phyloP scores from a whole-genome alignment of 495 filamentous ascomycete species.

The Penicillium waksmanii region DNA sequence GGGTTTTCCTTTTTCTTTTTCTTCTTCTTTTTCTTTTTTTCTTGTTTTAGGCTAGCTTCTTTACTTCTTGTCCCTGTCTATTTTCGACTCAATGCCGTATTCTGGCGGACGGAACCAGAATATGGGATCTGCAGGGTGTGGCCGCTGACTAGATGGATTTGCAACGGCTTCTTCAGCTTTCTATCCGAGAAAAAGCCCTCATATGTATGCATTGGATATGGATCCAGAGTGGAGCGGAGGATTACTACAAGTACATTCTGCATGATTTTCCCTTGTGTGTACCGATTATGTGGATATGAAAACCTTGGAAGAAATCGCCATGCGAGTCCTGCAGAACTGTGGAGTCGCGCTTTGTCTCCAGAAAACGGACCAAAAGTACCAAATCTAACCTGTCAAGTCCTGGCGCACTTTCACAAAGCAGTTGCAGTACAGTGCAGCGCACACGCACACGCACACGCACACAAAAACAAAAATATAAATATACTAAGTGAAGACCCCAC shows the following conservation, averaged over 20 bases:
- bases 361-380: slow-evolving; percentile 7
- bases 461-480: neutral
- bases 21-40: neutral
- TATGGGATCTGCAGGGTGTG: slow-evolving; percentile 22
- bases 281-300: neutral
- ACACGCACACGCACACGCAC: too few relatives aligned
- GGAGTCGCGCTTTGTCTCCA: slow-evolving; percentile 18
- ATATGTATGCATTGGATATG: neutral
- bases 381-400: neutral
- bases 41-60: too few relatives aligned
- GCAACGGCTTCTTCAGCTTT: slow-evolving; percentile 3
- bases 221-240: neutral
- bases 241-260: neutral
- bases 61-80: neutral
- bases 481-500: neutral
- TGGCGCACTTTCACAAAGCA: too few relatives aligned
- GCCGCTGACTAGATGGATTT: slow-evolving; percentile 18
- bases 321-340: slow-evolving; percentile 22
- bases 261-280: neutral
- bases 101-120: neutral
- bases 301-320: neutral
- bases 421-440: too few relatives aligned
- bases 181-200: neutral
- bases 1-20: slow-evolving; percentile 4
- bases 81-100: neutral